Conservation (phyloP, 495 filamentous ascomycete genomes). For the Neohortaea acidophila region DNA sequence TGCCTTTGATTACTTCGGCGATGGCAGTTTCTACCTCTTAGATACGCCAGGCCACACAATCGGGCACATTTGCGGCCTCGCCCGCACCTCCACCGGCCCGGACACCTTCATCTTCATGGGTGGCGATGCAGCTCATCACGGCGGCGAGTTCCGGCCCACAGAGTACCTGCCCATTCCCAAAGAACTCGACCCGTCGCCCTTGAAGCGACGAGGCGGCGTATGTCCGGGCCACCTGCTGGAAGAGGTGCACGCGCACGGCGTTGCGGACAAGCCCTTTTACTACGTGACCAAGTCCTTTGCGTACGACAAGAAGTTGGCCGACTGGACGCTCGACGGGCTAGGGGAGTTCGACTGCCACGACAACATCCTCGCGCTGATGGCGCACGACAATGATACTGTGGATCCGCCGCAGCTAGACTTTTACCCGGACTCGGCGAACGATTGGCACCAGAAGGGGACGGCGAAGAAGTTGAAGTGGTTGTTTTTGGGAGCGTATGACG, state of each 20-base stretch:
- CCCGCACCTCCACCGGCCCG: constrained; percentile 30
- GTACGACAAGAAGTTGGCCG: constrained; percentile 15
- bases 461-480: constrained; percentile 35
- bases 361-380: constrained; percentile 36
- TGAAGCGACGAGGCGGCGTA: not conserved
- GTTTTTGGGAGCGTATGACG: constrained; percentile 42
- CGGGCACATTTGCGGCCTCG: constrained; percentile 44
- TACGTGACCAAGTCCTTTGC: constrained; percentile 13
- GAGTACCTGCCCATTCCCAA: constrained; percentile 34
- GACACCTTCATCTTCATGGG: constrained; percentile 42
- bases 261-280: constrained; percentile 27
- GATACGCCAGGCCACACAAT: constrained; percentile 41
- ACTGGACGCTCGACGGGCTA: constrained; percentile 18
- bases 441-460: constrained; percentile 37
- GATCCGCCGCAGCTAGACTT: constrained; percentile 31
- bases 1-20: constrained; percentile 35
- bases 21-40: constrained; percentile 45
- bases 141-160: constrained; percentile 39
- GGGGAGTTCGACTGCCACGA: constrained; percentile 33
- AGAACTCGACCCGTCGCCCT: constrained; percentile 25
- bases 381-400: constrained; percentile 37
- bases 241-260: constrained; percentile 17
- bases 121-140: constrained; percentile 42
- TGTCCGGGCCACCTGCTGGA: constrained; percentile 33
- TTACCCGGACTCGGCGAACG: constrained; percentile 37